Base-by-base conservation (phyloP, 108 stramenopile species). In the Pseudonitzschia multiseries region DNA sequence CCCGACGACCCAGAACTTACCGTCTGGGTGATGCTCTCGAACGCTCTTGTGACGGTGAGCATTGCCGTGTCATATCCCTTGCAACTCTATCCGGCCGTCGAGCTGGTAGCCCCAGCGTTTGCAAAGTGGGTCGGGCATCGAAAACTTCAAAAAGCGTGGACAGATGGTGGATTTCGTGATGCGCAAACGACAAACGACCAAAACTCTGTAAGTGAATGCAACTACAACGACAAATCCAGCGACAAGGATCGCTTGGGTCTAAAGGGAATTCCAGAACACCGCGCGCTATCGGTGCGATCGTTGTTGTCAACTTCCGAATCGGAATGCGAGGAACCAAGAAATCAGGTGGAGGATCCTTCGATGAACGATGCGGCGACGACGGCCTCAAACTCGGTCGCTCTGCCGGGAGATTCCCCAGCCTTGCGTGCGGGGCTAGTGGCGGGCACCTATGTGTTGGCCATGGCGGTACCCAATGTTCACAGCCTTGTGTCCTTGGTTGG, bases 21-120 rank as follows among this genome's bases (percentile, higher is more conserved):
- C 15, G 67, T 54, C 14, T 76, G 57, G 44, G 27, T 88, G n/a
- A 83, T 87, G 77, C 44, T 82, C 40, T 80, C 87, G 51, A 91
- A 91, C 57, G 54, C 68, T 0, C 50, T 72, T 13, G 87, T 89
- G 21, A 83, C 80, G 57, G 15, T 89, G 31, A 78, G 84, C 42
- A 86, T 91, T 4, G 62, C 88, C 0, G 67, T 91, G 21, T 86
- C 87, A 13, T 91, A 91, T 65, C 87, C 90, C 22, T 70, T 91
- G 6, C 83, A 84, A 65, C 57, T 91, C 18, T 91, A 81, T 62
- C 90, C 90, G 17, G 73, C 82, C 17, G 42, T 86, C n/a, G 90
- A 91, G 66, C 67, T 90, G 4, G 33, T 86, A 20, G 80, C 79
- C 17, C 84, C 86, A 1, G 42, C 54, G 20, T 46, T 68, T 0